Evolutionary conservation across 257 asterid species (phyloP).

Genomic region (Solanum pimpinellifolium): DNA sequence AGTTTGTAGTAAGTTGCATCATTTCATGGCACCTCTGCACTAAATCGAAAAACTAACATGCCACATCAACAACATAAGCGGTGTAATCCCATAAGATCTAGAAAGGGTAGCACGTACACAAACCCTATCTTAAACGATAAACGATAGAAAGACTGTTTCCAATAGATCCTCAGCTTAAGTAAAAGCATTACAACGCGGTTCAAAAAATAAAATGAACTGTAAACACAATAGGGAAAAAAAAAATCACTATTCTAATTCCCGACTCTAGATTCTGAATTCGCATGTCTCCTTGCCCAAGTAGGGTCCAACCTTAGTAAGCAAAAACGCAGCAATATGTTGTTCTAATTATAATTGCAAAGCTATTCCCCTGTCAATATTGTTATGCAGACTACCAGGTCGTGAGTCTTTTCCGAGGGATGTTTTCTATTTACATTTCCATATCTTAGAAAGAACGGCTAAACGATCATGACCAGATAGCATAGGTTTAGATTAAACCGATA

Average conservation of each 20-base stretch:
- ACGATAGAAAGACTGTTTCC: no score
- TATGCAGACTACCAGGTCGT: background rate
- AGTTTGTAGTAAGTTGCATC: no score
- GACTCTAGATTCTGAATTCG: background rate
- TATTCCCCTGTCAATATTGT: background rate
- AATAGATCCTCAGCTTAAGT: background rate
- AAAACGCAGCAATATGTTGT: background rate
- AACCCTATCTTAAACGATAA: background rate
- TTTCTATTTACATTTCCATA: background rate
- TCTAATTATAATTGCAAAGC: no score
- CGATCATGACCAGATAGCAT: background rate
- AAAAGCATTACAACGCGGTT: background rate
- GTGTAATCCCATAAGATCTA: no score
- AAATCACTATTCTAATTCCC: background rate
- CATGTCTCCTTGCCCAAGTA: background rate
- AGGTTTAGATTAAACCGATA: background rate
- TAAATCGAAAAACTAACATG: no score
- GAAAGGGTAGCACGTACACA: background rate
- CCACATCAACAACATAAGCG: background rate
- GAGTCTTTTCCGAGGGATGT: background rate
- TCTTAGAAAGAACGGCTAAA: background rate
- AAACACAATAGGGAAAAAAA: background rate
- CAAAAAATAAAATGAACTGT: no score
- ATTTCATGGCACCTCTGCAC: no score
- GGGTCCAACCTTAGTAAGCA: background rate